A percentile compares a stretch with the other conserved stretches of the same genome.
These are phyloP conservation scores for Casuarina glauca DNA, from an alignment of 306 rosid genomes.

Conservation along the genomic window DNA sequence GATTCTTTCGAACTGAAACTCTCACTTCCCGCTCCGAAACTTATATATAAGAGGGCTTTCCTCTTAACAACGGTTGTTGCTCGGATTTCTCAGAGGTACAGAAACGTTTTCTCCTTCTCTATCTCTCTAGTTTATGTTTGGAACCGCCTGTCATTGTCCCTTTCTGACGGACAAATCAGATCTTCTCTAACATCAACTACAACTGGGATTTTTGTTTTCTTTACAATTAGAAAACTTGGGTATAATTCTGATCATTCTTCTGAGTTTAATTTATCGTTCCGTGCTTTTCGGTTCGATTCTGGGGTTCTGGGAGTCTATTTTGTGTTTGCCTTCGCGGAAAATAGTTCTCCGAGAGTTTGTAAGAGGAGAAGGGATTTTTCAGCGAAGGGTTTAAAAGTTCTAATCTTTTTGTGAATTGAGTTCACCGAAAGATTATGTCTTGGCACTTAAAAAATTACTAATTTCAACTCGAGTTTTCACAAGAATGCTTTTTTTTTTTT, in stretches of 20 bases:
- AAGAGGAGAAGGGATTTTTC: not conserved
- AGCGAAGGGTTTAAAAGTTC: not conserved
- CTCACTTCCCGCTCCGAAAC: not conserved
- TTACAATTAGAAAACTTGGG: not conserved
- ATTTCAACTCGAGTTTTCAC: not conserved
- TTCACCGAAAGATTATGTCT: not conserved
- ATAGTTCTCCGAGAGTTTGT: not conserved
- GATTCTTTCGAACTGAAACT: not conserved
- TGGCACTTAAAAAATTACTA: not conserved
- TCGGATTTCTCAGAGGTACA: not conserved
- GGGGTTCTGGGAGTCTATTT: not conserved
- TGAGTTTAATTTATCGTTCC: not conserved
- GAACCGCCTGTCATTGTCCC: not conserved
- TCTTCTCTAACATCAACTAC: not conserved
- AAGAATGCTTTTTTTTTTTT: too few species aligned
- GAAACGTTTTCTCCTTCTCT: not conserved
- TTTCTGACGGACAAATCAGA: not conserved
- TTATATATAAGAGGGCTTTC: not conserved
- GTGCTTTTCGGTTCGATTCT: not conserved
- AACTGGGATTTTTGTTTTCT: not conserved
- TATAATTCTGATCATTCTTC: not conserved
- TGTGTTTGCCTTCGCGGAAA: not conserved
- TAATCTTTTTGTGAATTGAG: slow-evolving; percentile 2
- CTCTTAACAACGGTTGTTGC: not conserved
- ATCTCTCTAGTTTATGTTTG: not conserved